Evolutionary conservation across 208 protist genomes (phyloP).

Genomic region (Tritrichomonas foetus): DNA sequence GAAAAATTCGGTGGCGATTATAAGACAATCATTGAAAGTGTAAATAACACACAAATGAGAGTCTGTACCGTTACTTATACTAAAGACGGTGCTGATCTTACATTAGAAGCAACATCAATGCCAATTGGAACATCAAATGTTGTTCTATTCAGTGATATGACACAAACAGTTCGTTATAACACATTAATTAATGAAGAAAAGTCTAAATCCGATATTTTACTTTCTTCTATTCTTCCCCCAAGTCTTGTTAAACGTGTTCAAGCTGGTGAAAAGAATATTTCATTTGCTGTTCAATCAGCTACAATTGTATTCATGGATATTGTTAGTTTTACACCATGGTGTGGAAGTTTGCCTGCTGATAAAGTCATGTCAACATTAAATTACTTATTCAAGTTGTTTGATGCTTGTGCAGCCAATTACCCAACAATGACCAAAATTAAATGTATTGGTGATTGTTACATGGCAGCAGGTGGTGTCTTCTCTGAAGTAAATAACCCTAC

Average conservation of each 20-base stretch:
- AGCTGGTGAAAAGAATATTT: too few relatives aligned
- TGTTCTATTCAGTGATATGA: not conserved
- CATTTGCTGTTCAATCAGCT: not conserved
- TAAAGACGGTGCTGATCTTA: too few relatives aligned
- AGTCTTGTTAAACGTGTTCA: not conserved
- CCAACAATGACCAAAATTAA: not conserved
- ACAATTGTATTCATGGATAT: too few relatives aligned
- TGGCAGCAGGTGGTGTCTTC: too few relatives aligned
- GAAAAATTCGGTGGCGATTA: too few relatives aligned
- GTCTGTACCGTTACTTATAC: too few relatives aligned
- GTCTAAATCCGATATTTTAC: not conserved
- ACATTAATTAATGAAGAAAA: not conserved
- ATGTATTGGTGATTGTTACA: too few relatives aligned
- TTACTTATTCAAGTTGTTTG: not conserved
- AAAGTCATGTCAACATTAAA: not conserved
- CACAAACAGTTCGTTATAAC: not conserved
- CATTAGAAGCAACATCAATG: too few relatives aligned
- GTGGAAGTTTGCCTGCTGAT: not conserved
- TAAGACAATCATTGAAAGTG: too few relatives aligned
- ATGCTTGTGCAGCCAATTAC: not conserved
- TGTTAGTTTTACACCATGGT: not conserved
- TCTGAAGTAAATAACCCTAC: not conserved
- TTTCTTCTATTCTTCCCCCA: not conserved
- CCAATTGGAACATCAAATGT: not conserved
- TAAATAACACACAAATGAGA: too few relatives aligned